Evolutionary conservation across 2,329 filamentous ascomycete genomes (phyloP), one percentile per base, ranked within the genome.

Genomic region (Trichoderma gracile): DNA sequence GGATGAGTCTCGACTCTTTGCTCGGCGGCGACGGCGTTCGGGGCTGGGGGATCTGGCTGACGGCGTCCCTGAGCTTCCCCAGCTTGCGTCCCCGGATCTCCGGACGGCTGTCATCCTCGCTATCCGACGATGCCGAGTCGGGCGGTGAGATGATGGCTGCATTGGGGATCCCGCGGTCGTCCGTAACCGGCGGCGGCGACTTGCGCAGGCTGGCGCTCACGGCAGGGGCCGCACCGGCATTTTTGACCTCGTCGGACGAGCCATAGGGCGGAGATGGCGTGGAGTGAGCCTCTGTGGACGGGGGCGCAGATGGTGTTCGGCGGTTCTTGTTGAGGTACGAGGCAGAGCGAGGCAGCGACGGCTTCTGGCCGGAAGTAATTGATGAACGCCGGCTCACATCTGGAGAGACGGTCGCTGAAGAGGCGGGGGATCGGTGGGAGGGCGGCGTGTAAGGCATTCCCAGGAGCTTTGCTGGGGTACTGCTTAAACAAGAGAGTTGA

Each of bases 381-480:
- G 86, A 89, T 17, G 85, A 80, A 67, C 86, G 82, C 68, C 86
- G 84, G 73, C 85, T 88, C 68, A 76, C 73, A 69, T 81, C 79
- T 14, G 86, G 86, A 58, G 86, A 88, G 23, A 80, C 73, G 58
- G 83, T 79, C 66, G 81, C 80, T 71, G 86, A 87, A 67, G 84
- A 81, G 70, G 86, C 81, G 73, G 86, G 86, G 67, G 86, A 88
- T 74, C 83, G 80, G 74, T 86, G 85, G 71, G 88, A 86, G 68
- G 91, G 91, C 67, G 91, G 91, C 78, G 91, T 95, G 82, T 95
- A 95, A 86, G 91, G 91, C 91, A 95, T 95, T 81, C 84, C 81
- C 76, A 76, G 71, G 66, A 49, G 17, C 46, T 54, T 53, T 52
- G 30, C 46, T 33, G 64, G 64, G 42, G 40, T 25, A 27, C 38